These are phyloP conservation scores for Austroboletus novae-zelandiae DNA, from an alignment of 1,284 basidiomycete genomes.

Conservation along the genomic window DNA sequence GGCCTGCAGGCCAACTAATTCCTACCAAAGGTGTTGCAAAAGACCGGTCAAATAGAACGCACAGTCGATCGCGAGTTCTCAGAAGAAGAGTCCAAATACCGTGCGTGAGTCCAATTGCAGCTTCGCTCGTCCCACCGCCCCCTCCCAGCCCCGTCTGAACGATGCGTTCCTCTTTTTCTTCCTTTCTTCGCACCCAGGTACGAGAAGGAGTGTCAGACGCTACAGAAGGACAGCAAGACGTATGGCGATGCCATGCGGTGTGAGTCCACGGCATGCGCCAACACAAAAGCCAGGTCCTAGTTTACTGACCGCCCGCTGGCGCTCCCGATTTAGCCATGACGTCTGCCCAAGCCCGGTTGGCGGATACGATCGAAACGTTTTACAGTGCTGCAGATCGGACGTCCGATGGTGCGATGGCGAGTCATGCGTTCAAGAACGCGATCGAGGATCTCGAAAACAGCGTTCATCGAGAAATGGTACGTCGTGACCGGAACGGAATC, in stretches of 20 bases:
- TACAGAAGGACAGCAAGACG: conserved; percentile 95
- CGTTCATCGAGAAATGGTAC: conserved; percentile 82
- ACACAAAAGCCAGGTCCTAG: background rate
- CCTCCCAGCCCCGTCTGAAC: conserved; percentile 1
- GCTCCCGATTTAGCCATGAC: conserved; percentile 71
- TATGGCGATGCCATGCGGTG: conserved; percentile 95
- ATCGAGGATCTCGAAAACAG: conserved; percentile 92
- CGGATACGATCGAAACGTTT: conserved; percentile 92
- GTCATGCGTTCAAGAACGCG: conserved; percentile 93
- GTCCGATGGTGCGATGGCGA: conserved; percentile 94
- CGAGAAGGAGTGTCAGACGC: conserved; percentile 88
- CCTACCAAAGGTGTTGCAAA: conserved; percentile 75
- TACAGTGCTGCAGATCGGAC: conserved; percentile 83
- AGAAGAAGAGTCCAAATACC: conserved; percentile 90
- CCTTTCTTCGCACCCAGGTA: conserved; percentile 59
- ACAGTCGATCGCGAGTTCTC: conserved; percentile 94
- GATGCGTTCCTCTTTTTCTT: background rate
- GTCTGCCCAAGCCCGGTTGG: conserved; percentile 88
- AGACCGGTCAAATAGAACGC: conserved; percentile 96
- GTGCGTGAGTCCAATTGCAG: conserved; percentile 58
- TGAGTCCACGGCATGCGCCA: conserved; percentile 38
- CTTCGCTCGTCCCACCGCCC: background rate
- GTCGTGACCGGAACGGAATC: conserved; percentile 1
- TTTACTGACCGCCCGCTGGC: background rate
- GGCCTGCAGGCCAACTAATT: conserved; percentile 1